A percentile compares a stretch with the other conserved stretches of the same genome.
phyloP scores from a whole-genome alignment of 2,329 filamentous ascomycete species.

The Cadophora sp. region DNA sequence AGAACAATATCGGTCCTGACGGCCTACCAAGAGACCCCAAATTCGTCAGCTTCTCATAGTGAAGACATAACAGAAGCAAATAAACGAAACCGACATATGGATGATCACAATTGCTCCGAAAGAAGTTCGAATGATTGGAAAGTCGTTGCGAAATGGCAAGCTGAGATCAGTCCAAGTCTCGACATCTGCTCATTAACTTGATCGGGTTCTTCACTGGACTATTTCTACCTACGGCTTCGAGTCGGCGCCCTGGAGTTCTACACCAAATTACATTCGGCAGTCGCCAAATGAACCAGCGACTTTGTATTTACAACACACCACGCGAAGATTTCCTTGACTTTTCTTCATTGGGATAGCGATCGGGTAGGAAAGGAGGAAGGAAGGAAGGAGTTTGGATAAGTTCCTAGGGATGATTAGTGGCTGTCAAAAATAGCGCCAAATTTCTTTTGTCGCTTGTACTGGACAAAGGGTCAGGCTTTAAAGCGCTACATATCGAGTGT shows the following conservation, averaged over 20 bases:
- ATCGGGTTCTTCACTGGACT: neutral
- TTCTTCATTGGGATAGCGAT: slow-evolving; percentile 10
- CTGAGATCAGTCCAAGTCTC: neutral
- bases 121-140: neutral
- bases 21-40: slow-evolving; percentile 90
- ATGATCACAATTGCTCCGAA: neutral
- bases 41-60: slow-evolving; percentile 80
- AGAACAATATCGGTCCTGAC: slow-evolving; percentile 87
- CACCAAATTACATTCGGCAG: neutral
- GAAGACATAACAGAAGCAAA: neutral
- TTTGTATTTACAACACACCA: neutral
- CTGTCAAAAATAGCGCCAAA: neutral
- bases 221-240: neutral
- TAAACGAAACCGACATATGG: neutral
- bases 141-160: slow-evolving; percentile 3
- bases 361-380: slow-evolving; percentile 15
- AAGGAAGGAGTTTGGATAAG: slow-evolving; percentile 16
- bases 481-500: slow-evolving; percentile 14
- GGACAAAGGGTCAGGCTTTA: slow-evolving; percentile 6
- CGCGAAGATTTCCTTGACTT: slow-evolving; percentile 18
- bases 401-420: neutral
- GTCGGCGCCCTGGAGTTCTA: neutral
- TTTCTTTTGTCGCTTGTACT: slow-evolving; percentile 21
- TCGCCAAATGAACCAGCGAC: neutral
- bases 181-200: slow-evolving; percentile 21